Evolutionary conservation across 148 eudicot species (phyloP).

Genomic region (Simmondsia chinensis): DNA sequence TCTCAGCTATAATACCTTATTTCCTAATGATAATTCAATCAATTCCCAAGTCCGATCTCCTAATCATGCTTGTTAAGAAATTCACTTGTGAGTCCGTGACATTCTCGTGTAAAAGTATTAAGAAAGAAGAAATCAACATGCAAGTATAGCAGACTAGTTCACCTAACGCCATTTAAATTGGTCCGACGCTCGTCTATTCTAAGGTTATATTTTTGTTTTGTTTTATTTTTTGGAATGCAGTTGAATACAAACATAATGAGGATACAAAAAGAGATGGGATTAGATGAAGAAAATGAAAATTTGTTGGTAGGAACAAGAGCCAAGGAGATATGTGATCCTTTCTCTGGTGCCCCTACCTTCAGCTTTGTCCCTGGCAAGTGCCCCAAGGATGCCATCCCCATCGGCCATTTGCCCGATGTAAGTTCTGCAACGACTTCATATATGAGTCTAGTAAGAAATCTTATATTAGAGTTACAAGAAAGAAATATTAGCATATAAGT

Average conservation of each 20-base stretch:
- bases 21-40: too few species aligned
- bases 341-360: slow-evolving; percentile 49
- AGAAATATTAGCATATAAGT: neutral
- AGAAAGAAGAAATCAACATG: too few species aligned
- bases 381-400: slow-evolving; percentile 37
- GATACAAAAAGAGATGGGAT: slow-evolving; percentile 13
- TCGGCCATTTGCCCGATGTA: slow-evolving; percentile 56
- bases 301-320: slow-evolving; percentile 11
- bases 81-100: too few species aligned
- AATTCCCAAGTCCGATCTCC: too few species aligned
- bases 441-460: neutral
- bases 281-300: slow-evolving; percentile 11
- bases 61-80: too few species aligned
- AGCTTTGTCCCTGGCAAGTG: slow-evolving; percentile 36
- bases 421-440: slow-evolving; percentile 8
- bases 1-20: too few species aligned
- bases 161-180: neutral
- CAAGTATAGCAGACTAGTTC: too few species aligned
- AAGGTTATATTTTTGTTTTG: neutral
- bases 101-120: too few species aligned
- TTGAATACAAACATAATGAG: slow-evolving; percentile 33
- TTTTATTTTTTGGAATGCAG: slow-evolving; percentile 23
- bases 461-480: neutral
- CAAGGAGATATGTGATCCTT: slow-evolving; percentile 53
- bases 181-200: neutral